Conservation (phyloP, 768 basidiomycete genomes). For the Mrakia gelida region DNA sequence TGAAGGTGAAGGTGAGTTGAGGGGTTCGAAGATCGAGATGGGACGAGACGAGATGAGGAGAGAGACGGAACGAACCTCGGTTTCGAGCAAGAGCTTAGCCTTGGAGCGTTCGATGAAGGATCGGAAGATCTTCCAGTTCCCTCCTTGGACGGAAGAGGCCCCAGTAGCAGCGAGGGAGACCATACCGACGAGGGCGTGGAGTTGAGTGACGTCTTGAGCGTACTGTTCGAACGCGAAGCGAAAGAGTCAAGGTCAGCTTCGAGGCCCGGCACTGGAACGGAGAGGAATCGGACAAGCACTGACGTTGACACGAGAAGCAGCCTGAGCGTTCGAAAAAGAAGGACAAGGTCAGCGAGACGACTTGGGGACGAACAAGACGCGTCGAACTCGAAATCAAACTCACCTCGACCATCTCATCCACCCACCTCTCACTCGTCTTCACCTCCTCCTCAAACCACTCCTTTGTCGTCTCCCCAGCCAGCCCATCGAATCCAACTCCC, state of each 20-base stretch:
- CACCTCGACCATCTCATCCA: conserved; percentile 65
- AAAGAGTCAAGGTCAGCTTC: conserved; percentile 1
- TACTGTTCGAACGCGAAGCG: conserved; percentile 40
- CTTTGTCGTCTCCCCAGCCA: conserved; percentile 52
- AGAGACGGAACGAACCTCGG: conserved; percentile 52
- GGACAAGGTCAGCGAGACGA: too few species aligned
- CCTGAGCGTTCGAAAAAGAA: conserved; percentile 36
- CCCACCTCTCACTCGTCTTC: conserved; percentile 58
- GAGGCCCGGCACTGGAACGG: too few species aligned
- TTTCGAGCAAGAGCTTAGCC: conserved; percentile 67
- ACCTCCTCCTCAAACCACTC: conserved; percentile 55
- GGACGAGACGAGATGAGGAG: background rate
- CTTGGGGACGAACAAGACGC: too few species aligned
- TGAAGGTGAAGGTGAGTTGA: too few species aligned
- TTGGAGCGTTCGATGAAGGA: conserved; percentile 66
- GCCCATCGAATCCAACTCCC: conserved; percentile 36
- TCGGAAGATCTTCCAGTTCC: conserved; percentile 82
- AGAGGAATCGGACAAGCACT: conserved; percentile 49
- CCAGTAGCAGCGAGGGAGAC: conserved; percentile 67
- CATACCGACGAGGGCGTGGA: conserved; percentile 73
- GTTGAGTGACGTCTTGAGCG: conserved; percentile 59
- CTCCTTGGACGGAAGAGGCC: conserved; percentile 64
- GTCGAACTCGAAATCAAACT: too few species aligned
- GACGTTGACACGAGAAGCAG: conserved; percentile 77
- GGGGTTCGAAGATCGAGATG: background rate